Percentiles rank a stretch among this genome's conserved stretches.
Conservation (phyloP, 2,329 filamentous ascomycete species). For the Plenodomus tracheiphilus region DNA sequence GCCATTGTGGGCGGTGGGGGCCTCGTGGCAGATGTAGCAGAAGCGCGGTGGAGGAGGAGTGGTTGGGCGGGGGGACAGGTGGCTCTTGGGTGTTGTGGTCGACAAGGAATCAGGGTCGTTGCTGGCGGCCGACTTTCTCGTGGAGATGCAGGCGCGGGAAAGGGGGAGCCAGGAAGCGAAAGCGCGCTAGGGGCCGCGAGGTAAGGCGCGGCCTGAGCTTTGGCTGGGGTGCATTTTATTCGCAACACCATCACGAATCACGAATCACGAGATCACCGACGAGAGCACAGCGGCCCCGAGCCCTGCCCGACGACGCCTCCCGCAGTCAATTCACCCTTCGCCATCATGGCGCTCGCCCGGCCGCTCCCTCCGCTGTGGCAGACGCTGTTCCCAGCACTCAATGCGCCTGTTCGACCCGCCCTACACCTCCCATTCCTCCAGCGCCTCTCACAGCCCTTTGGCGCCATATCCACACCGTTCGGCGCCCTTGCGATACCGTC, state of each 20-base stretch:
- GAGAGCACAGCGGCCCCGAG: slow-evolving; percentile 5
- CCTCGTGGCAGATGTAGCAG: slow-evolving; percentile 22
- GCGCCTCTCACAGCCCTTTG: slow-evolving; percentile 53
- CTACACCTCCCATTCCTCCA: slow-evolving; percentile 47
- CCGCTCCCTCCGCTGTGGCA: slow-evolving; percentile 49
- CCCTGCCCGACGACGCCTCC: slow-evolving; percentile 1
- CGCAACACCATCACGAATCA: slow-evolving; percentile 28
- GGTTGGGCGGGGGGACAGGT: slow-evolving; percentile 12
- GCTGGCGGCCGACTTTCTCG: slow-evolving; percentile 42
- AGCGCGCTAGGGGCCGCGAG: slow-evolving; percentile 31
- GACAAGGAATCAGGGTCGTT: slow-evolving; percentile 39
- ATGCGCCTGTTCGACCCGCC: slow-evolving; percentile 47
- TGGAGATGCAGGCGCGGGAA: slow-evolving; percentile 41
- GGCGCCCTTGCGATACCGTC: slow-evolving; percentile 55
- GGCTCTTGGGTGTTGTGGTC: slow-evolving; percentile 14
- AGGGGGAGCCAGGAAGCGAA: slow-evolving; percentile 47
- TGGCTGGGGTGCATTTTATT: slow-evolving; percentile 32
- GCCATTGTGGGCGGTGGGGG: slow-evolving; percentile 57
- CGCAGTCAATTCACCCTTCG: slow-evolving; percentile 1
- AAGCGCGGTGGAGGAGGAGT: slow-evolving; percentile 13
- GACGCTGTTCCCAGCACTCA: slow-evolving; percentile 58
- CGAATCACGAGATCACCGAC: slow-evolving; percentile 7
- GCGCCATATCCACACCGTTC: slow-evolving; percentile 66
- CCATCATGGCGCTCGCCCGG: slow-evolving; percentile 46
- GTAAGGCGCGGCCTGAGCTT: slow-evolving; percentile 32